Evolutionary conservation across 257 asterid genomes (phyloP), one percentile per base, ranked within the genome.

Genomic region (Anisodus acutangulus): DNA sequence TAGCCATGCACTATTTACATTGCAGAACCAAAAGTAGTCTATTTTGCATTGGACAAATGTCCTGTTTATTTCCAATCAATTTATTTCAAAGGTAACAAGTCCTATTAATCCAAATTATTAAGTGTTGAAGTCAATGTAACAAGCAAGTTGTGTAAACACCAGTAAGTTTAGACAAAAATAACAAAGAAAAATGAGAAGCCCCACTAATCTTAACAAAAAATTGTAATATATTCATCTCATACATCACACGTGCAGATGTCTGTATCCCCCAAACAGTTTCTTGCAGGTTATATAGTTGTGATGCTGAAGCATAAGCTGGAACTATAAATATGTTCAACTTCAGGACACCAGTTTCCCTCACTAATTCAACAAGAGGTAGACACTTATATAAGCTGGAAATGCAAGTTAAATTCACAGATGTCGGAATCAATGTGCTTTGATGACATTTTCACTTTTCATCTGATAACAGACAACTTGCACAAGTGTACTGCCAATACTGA

Each of bases 391-490:
- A 74, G 80, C 45, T 22, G 60, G 60, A 74, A 49, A 49, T 49
- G 43, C 80, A 74, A 74, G 80, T 49, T 47, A 47, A n/a, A 72
- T 3, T 72, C 80, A 74, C 43, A n/a, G 57, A n/a, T 45, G 79
- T 71, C n/a, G 6, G 22, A 70, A 71, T 71, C 79, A 71, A 71
- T 71, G 35, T 17, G 17, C 59, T 54, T 54, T 10, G 60, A 55
- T 8, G 72, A 10, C 64, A 58, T 16, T 58, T 51, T 51, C 11
- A 9, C 11, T 51, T 51, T 51, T 51, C 55, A 58, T 58, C 22
- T 58, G 45, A 47, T 9, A 19, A 47, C 60, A 76, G 45, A 26
- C 6, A 51, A 13, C 64, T 76, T 53, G 4, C 6, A 74, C n/a
- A 19, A 47, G 80, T 49, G 60, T 49, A 74, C 8, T 19, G 19